Percentiles rank a stretch among this genome's conserved stretches.
Evolutionary conservation across 2,329 filamentous ascomycete species (phyloP).

Genomic region (Hypoxylon rubiginosum): DNA sequence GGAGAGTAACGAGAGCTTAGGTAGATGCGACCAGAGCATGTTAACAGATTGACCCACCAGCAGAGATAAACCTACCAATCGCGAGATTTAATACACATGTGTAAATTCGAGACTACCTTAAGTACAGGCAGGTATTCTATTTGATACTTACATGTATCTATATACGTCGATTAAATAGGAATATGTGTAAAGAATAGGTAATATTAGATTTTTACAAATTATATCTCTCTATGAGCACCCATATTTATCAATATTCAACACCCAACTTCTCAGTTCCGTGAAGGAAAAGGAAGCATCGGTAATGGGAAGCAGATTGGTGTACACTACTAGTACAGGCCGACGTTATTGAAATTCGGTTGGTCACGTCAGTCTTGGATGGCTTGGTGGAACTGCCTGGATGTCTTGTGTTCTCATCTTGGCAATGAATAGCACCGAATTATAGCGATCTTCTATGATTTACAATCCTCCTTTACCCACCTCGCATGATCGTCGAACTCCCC

Average conservation of each 20-base stretch:
- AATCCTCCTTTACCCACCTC: slow-evolving; percentile 34
- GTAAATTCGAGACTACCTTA: too few relatives aligned
- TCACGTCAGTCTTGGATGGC: slow-evolving; percentile 24
- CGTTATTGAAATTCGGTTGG: background rate
- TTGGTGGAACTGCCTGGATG: slow-evolving; percentile 16
- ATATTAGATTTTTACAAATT: too few relatives aligned
- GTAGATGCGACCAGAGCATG: slow-evolving; percentile 13
- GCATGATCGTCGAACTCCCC: slow-evolving; percentile 28
- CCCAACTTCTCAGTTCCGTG: too few relatives aligned
- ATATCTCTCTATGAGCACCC: too few relatives aligned
- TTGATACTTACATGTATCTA: too few relatives aligned
- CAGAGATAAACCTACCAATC: slow-evolving; percentile 1
- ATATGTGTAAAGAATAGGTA: too few relatives aligned
- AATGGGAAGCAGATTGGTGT: background rate
- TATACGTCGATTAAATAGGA: too few relatives aligned
- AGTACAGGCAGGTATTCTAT: too few relatives aligned
- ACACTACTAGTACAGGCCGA: background rate
- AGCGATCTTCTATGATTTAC: slow-evolving; percentile 38
- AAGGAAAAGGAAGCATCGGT: too few relatives aligned
- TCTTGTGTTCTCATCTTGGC: slow-evolving; percentile 35
- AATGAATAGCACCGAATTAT: slow-evolving; percentile 37
- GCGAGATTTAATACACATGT: too few relatives aligned
- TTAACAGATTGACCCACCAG: slow-evolving; percentile 17
- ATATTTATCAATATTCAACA: too few relatives aligned
- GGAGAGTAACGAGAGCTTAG: background rate